Evolutionary conservation across 1,284 basidiomycete genomes (phyloP).

Genomic region (Earliella scabrosa): DNA sequence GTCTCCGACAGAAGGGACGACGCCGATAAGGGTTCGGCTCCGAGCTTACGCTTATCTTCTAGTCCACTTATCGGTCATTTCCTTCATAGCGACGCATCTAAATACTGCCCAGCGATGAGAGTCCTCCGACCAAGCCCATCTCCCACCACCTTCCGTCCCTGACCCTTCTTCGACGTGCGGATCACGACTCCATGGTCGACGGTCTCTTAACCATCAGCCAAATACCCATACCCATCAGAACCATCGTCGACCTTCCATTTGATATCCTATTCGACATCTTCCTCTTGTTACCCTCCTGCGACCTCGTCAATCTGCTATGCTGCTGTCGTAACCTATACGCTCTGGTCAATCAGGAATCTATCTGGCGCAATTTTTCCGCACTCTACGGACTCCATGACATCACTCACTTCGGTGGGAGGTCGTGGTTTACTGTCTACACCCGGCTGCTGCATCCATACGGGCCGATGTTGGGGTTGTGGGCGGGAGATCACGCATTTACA

Average conservation of each 20-base stretch:
- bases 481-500: constrained; percentile 27
- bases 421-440: constrained; percentile 28
- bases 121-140: background rate
- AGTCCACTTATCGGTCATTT: background rate
- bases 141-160: background rate
- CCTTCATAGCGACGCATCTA: background rate
- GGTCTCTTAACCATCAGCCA: background rate
- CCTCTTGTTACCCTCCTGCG: constrained; percentile 17
- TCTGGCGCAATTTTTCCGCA: constrained; percentile 26
- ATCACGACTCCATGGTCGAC: background rate
- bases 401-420: constrained; percentile 16
- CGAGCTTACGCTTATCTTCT: constrained; percentile 2
- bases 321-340: constrained; percentile 24
- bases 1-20: too few species aligned
- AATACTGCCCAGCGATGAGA: background rate
- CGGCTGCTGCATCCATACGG: constrained; percentile 26
- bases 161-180: background rate
- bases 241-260: constrained; percentile 24
- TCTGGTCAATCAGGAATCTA: constrained; percentile 23
- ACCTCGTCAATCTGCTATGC: constrained; percentile 28
- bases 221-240: background rate
- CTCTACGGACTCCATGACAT: constrained; percentile 21
- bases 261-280: constrained; percentile 29
- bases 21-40: constrained; percentile 14
- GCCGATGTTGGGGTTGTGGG: constrained; percentile 31